A percentile compares a stretch with the other conserved stretches of the same genome.
Evolutionary conservation across 208 protist genomes (phyloP).

Genomic region (Crithidia thermophila): DNA sequence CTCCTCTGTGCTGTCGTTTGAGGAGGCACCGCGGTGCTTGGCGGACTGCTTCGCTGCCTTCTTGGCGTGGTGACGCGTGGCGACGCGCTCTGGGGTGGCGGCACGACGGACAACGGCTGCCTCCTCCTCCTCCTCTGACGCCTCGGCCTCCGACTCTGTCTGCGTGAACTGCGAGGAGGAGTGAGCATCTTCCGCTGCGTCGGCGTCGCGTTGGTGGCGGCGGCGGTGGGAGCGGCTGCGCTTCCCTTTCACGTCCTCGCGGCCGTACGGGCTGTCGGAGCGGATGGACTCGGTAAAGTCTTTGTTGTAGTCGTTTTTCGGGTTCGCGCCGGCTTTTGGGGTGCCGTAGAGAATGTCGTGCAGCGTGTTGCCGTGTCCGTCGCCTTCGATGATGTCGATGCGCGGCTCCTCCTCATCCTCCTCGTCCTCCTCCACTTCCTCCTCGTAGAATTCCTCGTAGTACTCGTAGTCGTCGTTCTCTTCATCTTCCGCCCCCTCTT

Average conservation of each 20-base stretch:
- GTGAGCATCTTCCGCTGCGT: neutral
- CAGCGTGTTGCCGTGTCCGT: constrained; percentile 41
- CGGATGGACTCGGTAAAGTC: constrained; percentile 24
- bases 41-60: neutral
- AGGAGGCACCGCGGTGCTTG: neutral
- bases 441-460: constrained; percentile 68
- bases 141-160: neutral
- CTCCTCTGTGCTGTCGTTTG: neutral
- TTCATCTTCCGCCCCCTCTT: constrained; percentile 15
- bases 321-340: constrained; percentile 46
- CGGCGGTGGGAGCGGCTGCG: constrained; percentile 17
- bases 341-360: constrained; percentile 72
- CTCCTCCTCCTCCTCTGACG: neutral
- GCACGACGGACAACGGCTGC: neutral
- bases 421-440: constrained; percentile 71
- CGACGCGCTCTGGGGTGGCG: constrained; percentile 27
- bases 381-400: constrained; percentile 75
- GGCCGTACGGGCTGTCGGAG: constrained; percentile 13
- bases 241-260: constrained; percentile 4
- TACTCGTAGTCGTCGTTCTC: constrained; percentile 47
- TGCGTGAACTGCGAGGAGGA: neutral
- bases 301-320: constrained; percentile 29
- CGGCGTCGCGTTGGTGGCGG: constrained; percentile 16
- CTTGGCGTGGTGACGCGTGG: neutral
- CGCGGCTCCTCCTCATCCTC: constrained; percentile 71